Base-by-base conservation (phyloP, 352 stramenopile genomes). In the Globisporangium parvum region DNA sequence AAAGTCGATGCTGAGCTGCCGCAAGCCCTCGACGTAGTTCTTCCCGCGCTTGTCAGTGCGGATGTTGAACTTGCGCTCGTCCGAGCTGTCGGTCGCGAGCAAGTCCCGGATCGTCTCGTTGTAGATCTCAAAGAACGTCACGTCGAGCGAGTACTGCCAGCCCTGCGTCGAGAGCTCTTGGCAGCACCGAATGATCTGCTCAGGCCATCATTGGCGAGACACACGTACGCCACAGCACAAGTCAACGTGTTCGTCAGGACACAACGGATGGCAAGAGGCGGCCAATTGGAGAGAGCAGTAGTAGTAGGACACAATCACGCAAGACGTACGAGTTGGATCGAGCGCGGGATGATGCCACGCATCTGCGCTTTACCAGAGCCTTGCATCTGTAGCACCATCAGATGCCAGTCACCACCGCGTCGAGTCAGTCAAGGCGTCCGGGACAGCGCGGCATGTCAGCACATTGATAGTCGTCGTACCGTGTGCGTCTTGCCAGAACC, bases 101-200 rank as follows among this genome's bases (percentile, higher is more conserved):
- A 99, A 71, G 70, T 99, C 97, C 31, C 94, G 92, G 35, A 99
- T 93, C n/a, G 94, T 95, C 65, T 99, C 98, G 75, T 99, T 99
- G 84, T 99, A 99, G 51, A 99, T 99, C 81, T 99, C 98, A 61
- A 99, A 91, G 66, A 99, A 99, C n/a, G 89, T 98, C 44, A 98
- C 97, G 56, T 96, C 85, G 10, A 99, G 79, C 31, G 80, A 88
- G 70, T 99, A 99, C 28, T 86, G 75, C 98, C 97, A 99, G 28
- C 88, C 92, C 70, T 96, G 87, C 5, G 65, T 69, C 31, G 72
- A 71, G 45, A 93, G 48, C 28, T 87, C 72, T 37, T 80, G 57
- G 57, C 81, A 96, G 21, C 67, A 82, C 14, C 71, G 72, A 64
- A 96, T 95, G 68, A 93, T 93, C 60, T 87, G 35, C 14, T 42